Evolutionary conservation across 441 rosid species (phyloP).

Genomic region (Flueggea neowawraea): DNA sequence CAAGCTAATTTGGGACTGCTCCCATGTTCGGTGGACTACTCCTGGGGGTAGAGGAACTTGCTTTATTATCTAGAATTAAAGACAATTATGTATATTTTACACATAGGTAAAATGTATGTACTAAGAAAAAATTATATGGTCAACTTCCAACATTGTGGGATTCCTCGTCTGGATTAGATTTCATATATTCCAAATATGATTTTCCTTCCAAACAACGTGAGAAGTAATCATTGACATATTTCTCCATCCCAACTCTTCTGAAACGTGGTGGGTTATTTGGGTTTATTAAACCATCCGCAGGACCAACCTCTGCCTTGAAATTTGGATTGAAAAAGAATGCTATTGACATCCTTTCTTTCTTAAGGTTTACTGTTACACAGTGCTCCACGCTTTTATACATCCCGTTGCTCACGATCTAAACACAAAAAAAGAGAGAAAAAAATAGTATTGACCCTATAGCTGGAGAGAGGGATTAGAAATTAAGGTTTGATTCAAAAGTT

Average conservation of each 20-base stretch:
- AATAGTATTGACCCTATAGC: too few species aligned
- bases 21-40: too few species aligned
- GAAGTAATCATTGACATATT: slow-evolving; percentile 25
- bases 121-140: too few species aligned
- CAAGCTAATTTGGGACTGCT: too few species aligned
- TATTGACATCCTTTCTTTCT: slow-evolving; percentile 55
- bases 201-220: slow-evolving; percentile 24
- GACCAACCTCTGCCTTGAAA: slow-evolving; percentile 39
- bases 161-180: slow-evolving; percentile 1
- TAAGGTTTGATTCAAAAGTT: too few species aligned
- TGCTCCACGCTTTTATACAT: slow-evolving; percentile 79
- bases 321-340: slow-evolving; percentile 79
- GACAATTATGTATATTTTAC: too few species aligned
- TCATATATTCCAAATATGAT: slow-evolving; percentile 29
- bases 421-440: not conserved
- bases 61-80: too few species aligned
- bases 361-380: slow-evolving; percentile 57
- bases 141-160: too few species aligned
- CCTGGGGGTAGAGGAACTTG: too few species aligned
- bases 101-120: too few species aligned
- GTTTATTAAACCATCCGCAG: slow-evolving; percentile 20
- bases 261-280: slow-evolving; percentile 29
- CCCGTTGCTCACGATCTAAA: slow-evolving; percentile 72
- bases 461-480: too few species aligned
- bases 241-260: slow-evolving; percentile 19